Conservation (phyloP, 1,139 yeast genomes). For the Groenewaldozyma auringiensis region DNA sequence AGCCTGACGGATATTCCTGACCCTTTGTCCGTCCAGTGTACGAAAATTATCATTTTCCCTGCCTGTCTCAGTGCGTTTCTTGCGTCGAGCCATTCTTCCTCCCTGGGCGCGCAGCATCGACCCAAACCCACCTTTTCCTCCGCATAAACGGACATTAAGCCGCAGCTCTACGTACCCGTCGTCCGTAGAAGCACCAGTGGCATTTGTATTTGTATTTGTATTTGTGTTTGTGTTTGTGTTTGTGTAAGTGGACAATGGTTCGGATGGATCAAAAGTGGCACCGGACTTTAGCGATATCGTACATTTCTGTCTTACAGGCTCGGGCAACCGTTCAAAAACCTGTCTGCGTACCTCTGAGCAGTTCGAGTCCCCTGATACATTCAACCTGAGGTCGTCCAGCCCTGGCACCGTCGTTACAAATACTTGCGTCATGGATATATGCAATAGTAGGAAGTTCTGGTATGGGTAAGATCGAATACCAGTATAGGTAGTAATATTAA, state of each 20-base stretch:
- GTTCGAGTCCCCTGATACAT: not conserved
- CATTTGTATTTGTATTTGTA: too few relatives aligned
- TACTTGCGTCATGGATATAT: not conserved
- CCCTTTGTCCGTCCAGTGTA: slow-evolving; percentile 35
- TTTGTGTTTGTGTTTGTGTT: not conserved
- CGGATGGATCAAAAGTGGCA: not conserved
- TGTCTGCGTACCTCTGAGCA: not conserved
- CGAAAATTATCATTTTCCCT: slow-evolving; percentile 28
- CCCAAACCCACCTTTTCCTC: slow-evolving; percentile 50
- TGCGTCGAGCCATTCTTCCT: slow-evolving; percentile 30
- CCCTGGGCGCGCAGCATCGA: slow-evolving; percentile 38
- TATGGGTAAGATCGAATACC: too few relatives aligned
- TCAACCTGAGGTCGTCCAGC: not conserved
- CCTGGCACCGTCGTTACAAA: slow-evolving; percentile 7
- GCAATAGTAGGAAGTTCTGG: too few relatives aligned
- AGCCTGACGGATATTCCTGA: slow-evolving; percentile 31
- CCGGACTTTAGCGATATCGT: slow-evolving; percentile 9
- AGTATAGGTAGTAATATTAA: too few relatives aligned
- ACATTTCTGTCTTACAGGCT: not conserved
- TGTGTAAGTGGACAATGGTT: not conserved
- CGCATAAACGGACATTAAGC: slow-evolving; percentile 28
- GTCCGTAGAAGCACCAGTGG: not conserved
- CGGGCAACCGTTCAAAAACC: slow-evolving; percentile 7
- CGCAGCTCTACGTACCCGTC: slow-evolving; percentile 12
- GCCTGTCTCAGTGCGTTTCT: slow-evolving; percentile 17